Base-by-base conservation (phyloP, 75 land plant species). In the Sequoia sempervirens region DNA sequence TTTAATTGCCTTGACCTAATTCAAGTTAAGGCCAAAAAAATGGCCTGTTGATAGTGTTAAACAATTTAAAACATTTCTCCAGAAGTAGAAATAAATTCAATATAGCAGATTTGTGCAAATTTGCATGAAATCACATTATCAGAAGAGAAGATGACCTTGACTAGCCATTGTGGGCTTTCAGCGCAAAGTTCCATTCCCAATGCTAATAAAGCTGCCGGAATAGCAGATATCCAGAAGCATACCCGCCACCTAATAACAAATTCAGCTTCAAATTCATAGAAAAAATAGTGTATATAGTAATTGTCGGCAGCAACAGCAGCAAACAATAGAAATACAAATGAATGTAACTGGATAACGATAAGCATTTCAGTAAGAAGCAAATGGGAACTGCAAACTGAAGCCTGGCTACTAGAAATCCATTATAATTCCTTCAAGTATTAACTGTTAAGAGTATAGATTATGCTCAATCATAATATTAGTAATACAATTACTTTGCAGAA, bases 131-230 rank as follows among this genome's bases (percentile, higher is more conserved):
- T 10, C 37, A 13, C 36, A 70, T 61, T 23, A 75, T 7, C 20
- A 40, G 41, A 23, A 20, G 26, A 40, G n/a, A 75, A 81, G 37
- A 37, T 28, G 9, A 95, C 99, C 97, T 96, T 96, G 82, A 91
- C 91, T 28, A 96, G 95, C 99, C 99, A 96, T 58, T 93, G 93
- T 81, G 99, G 99, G 85, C 97, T 95, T 84, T 96, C 99, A 40
- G 99, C 96, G 86, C 93, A 96, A 54, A 95, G 87, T 84, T 93
- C 97, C 94, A 96, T 95, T 13, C 88, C 88, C 73, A 95, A 64
- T 50, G 93, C 92, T 40, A 96, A 92, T 80, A 93, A 41, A 38
- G 87, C 86, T 82, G 99, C 94, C 50, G 99, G 99, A 84, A 93
- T 80, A 36, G 84, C 83, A 80, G 99, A 85, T 45, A 93, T 88